Evolutionary conservation across 169 alveolate species (phyloP).

Genomic region (Theileria sp.): DNA sequence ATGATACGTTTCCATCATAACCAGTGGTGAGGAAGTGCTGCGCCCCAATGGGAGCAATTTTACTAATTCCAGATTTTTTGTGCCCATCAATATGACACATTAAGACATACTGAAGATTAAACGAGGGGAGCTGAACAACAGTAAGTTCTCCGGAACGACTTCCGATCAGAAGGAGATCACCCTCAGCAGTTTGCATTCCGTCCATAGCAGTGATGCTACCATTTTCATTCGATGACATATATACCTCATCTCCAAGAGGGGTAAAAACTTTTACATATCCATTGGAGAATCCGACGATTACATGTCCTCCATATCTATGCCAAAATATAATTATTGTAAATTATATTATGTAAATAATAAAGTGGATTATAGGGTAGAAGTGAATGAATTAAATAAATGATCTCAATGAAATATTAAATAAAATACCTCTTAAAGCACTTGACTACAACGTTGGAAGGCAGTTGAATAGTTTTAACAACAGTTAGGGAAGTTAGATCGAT

Average conservation of each 20-base stretch:
- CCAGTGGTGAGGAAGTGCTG: slow-evolving; percentile 52
- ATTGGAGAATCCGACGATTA: slow-evolving; percentile 46
- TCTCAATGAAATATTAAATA: too few species aligned
- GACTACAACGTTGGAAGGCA: slow-evolving; percentile 43
- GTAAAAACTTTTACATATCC: slow-evolving; percentile 40
- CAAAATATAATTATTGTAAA: not conserved
- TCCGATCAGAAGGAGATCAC: slow-evolving; percentile 60
- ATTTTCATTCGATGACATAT: slow-evolving; percentile 21
- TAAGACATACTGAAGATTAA: slow-evolving; percentile 39
- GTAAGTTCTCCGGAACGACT: slow-evolving; percentile 38
- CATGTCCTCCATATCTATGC: slow-evolving; percentile 51
- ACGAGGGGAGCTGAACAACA: slow-evolving; percentile 52
- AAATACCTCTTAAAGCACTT: slow-evolving; percentile 28
- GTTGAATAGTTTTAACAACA: slow-evolving; percentile 28
- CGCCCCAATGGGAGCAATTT: slow-evolving; percentile 52
- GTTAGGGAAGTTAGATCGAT: slow-evolving; percentile 54
- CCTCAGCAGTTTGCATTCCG: slow-evolving; percentile 57
- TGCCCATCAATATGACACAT: slow-evolving; percentile 40
- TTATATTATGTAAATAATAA: not conserved
- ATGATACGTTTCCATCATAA: slow-evolving; percentile 58
- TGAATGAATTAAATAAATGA: not conserved
- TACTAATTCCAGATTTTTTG: slow-evolving; percentile 43
- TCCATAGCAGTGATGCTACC: slow-evolving; percentile 54
- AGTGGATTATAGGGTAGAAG: not conserved
- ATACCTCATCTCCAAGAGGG: slow-evolving; percentile 39